Percentiles rank a stretch among this genome's conserved stretches.
Conservation (phyloP, 768 basidiomycete species). For the Lanmaoa pseudosensibilis region DNA sequence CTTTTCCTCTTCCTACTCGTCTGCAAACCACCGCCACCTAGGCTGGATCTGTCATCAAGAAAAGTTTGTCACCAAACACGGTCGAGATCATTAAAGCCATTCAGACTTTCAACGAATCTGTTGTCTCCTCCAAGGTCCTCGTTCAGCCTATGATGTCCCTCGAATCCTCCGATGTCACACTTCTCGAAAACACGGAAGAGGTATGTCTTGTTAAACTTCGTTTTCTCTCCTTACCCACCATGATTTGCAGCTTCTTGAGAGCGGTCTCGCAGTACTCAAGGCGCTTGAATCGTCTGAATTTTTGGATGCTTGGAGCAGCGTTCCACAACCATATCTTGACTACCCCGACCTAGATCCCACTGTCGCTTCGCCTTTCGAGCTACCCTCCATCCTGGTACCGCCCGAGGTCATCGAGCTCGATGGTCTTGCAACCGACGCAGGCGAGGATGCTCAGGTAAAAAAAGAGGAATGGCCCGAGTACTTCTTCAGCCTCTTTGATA, state of each 20-base stretch:
- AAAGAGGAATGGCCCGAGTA: constrained; percentile 84
- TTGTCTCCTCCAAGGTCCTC: constrained; percentile 56
- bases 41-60: constrained; percentile 69
- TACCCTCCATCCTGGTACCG: constrained; percentile 81
- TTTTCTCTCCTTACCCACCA: not conserved
- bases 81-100: constrained; percentile 71
- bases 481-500: constrained; percentile 66
- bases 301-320: constrained; percentile 51
- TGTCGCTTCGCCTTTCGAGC: constrained; percentile 52
- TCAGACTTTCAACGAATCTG: constrained; percentile 66
- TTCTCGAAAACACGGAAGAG: constrained; percentile 60
- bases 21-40: constrained; percentile 26
- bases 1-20: not conserved
- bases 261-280: constrained; percentile 60
- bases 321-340: constrained; percentile 64
- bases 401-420: constrained; percentile 87
- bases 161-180: constrained; percentile 40
- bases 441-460: constrained; percentile 70
- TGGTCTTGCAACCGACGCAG: constrained; percentile 62
- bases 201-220: constrained; percentile 34
- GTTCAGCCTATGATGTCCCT: constrained; percentile 61
- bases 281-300: constrained; percentile 63
- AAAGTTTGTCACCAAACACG: constrained; percentile 56
- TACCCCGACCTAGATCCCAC: constrained; percentile 44
- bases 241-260: constrained; percentile 65